Evolutionary conservation across 441 rosid genomes (phyloP), one percentile per base, ranked within the genome.

Genomic region (Gossypium laxum): DNA sequence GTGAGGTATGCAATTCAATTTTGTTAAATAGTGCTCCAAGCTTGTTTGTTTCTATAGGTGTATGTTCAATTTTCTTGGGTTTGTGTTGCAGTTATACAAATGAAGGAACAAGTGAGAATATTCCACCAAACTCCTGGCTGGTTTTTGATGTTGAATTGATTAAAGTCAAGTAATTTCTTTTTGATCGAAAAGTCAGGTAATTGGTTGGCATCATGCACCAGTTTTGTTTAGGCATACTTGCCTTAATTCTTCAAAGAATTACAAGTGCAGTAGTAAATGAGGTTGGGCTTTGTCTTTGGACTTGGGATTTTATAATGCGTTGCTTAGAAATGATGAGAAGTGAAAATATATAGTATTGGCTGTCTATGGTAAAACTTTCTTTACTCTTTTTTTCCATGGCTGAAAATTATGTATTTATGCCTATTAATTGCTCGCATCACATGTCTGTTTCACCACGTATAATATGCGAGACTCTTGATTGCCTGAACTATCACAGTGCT

Each of bases 81-180:
- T 2, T 24, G 5, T 59, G 34, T 28, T 67, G 72, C 80, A 82
- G 87, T 52, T 79, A 55, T 68, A 72, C 65, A 4, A 67, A 56
- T 45, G 74, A 67, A 14, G 79, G 81, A 60, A 71, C 63, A 48
- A 43, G 57, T 14, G 17, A 71, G 60, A 72, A 41, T n/a, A 77
- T 84, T 57, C 87, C 88, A 56, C 78, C 83, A 0, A 67, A 80
- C 28, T 76, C 85, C 1, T 85, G 85, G 83, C 75, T 85, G 45
- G 77, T 75, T 30, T 87, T 78, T 63, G 85, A 85, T 50, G 81
- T 85, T 19, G 82, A 87, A 72, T 78, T 83, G 65, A 75, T 87
- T 3, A 82, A 82, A 71, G 69, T 81, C n/a, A 76, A 71, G 69
- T 75, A 66, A 77, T 32, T 21, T 5, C 3, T 21, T 43, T 64